phyloP scores from a whole-genome alignment of 768 basidiomycete genomes.

The Calvatia gigantea region DNA sequence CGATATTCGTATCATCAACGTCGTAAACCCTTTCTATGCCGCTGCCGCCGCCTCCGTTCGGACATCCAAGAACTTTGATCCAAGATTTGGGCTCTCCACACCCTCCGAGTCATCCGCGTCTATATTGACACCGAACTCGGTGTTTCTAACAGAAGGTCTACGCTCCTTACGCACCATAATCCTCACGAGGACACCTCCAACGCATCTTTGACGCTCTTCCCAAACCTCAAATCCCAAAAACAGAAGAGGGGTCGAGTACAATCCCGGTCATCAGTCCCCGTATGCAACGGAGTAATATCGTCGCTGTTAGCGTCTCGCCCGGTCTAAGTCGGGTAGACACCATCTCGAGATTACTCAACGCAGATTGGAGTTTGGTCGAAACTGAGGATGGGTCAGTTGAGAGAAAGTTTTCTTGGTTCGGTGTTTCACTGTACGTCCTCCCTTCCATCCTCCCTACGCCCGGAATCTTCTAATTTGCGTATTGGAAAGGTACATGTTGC shows the following conservation, averaged over 20 bases:
- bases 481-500: slow-evolving; percentile 52
- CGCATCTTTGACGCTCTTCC: slow-evolving; percentile 74
- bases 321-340: slow-evolving; percentile 75
- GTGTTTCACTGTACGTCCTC: slow-evolving; percentile 46
- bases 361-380: slow-evolving; percentile 29
- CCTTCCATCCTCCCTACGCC: neutral
- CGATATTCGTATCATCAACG: slow-evolving; percentile 84
- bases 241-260: slow-evolving; percentile 29
- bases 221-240: slow-evolving; percentile 45
- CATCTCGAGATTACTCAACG: slow-evolving; percentile 51
- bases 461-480: neutral
- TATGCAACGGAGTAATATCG: slow-evolving; percentile 67
- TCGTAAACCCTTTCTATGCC: slow-evolving; percentile 88
- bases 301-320: slow-evolving; percentile 69
- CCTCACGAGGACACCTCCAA: slow-evolving; percentile 77
- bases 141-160: slow-evolving; percentile 59
- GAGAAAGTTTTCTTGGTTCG: slow-evolving; percentile 34
- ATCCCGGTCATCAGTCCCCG: slow-evolving; percentile 33
- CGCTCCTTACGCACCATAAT: slow-evolving; percentile 61
- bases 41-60: slow-evolving; percentile 53
- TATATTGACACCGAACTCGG: slow-evolving; percentile 21
- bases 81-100: slow-evolving; percentile 16
- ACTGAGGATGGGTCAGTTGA: slow-evolving; percentile 12
- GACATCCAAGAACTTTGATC: slow-evolving; percentile 13
- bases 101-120: slow-evolving; percentile 8